phyloP scores from a whole-genome alignment of 2,329 filamentous ascomycete species.

The Cytospora piceicola region DNA sequence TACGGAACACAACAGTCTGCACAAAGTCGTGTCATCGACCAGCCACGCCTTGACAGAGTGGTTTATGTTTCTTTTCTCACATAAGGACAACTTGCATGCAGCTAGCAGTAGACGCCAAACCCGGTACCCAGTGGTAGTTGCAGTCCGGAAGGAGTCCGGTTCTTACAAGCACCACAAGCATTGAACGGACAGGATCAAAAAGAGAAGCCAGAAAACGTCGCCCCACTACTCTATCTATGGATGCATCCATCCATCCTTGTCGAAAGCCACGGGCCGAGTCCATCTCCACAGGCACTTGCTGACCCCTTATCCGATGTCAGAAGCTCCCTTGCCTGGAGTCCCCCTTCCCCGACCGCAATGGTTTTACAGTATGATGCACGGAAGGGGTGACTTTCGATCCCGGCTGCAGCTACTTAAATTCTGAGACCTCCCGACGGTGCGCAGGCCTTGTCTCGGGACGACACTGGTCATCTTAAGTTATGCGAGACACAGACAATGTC shows the following conservation, averaged over 20 bases:
- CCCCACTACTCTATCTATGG: constrained; percentile 3
- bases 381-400: not conserved
- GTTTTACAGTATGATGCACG: constrained; percentile 5
- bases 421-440: not conserved
- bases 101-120: not conserved
- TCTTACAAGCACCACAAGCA: not conserved
- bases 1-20: too few relatives aligned
- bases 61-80: not conserved
- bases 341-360: constrained; percentile 11
- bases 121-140: not conserved
- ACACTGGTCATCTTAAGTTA: not conserved
- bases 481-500: constrained; percentile 10
- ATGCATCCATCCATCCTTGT: constrained; percentile 10
- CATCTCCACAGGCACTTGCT: not conserved
- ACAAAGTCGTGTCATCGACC: too few relatives aligned
- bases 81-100: not conserved
- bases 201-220: not conserved
- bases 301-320: constrained; percentile 4
- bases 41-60: too few relatives aligned
- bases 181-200: not conserved
- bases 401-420: constrained; percentile 1
- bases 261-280: constrained; percentile 11
- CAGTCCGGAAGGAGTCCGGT: not conserved
- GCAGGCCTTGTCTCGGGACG: not conserved
- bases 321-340: constrained; percentile 8